phyloP scores from a whole-genome alignment of 2,329 filamentous ascomycete genomes.

The Aspergillus neoniger region DNA sequence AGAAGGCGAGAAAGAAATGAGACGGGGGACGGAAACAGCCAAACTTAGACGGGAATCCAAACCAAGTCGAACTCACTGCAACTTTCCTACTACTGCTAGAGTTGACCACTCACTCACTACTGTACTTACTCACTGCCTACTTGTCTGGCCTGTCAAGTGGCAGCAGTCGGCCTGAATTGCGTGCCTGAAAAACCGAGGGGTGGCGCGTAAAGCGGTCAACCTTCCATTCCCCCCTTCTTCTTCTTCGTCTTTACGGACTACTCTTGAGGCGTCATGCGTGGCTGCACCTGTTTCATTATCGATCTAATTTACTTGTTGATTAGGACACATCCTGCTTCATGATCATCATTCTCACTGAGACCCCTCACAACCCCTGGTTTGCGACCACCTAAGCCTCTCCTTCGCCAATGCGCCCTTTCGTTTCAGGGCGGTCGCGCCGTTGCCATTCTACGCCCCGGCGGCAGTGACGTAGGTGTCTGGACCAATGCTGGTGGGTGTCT shows the following conservation, averaged over 20 bases:
- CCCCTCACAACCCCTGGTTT: background rate
- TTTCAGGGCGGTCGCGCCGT: background rate
- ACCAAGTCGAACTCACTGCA: background rate
- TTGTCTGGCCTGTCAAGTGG: background rate
- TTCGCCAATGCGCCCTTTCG: too few relatives aligned
- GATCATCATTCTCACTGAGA: background rate
- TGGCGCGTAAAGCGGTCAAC: background rate
- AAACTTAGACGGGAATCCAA: background rate
- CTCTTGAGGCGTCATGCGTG: too few relatives aligned
- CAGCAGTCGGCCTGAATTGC: background rate
- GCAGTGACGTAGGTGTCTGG: conserved; percentile 2
- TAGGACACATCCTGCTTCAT: too few relatives aligned
- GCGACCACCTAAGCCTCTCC: background rate
- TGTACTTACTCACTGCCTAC: background rate
- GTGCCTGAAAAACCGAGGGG: conserved; percentile 3
- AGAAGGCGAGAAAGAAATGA: conserved; percentile 8
- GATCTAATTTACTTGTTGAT: too few relatives aligned
- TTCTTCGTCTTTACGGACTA: too few relatives aligned
- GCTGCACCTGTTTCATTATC: too few relatives aligned
- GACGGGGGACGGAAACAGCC: conserved; percentile 13
- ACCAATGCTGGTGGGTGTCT: background rate
- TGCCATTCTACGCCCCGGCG: background rate
- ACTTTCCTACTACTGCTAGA: background rate
- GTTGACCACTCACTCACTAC: background rate
- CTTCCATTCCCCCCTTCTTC: background rate